Conservation (phyloP, 2,329 filamentous ascomycete genomes). For the Neonectria magnoliae region DNA sequence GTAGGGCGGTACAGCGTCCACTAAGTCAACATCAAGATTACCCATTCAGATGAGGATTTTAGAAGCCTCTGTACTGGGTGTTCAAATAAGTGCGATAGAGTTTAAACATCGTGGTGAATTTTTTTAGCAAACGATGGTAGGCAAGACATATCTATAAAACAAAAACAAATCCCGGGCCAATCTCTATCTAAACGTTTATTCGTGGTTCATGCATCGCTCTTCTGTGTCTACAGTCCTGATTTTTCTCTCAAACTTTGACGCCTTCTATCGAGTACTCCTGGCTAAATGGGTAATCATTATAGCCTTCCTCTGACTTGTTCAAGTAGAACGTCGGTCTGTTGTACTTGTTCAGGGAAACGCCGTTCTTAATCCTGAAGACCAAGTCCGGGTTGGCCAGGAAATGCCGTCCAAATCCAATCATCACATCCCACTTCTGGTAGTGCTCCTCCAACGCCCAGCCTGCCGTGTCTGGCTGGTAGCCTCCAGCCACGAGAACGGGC, state of each 20-base stretch:
- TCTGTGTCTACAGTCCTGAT: too few species aligned
- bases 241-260: background rate
- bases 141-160: too few species aligned
- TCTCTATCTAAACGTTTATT: too few species aligned
- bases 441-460: conserved; percentile 34
- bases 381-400: conserved; percentile 45
- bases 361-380: conserved; percentile 40
- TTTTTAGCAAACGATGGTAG: too few species aligned
- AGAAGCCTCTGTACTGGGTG: too few species aligned
- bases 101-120: too few species aligned
- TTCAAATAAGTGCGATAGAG: too few species aligned
- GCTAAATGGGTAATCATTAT: conserved; percentile 37
- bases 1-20: too few species aligned
- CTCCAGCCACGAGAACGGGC: conserved; percentile 43
- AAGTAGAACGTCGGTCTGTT: conserved; percentile 41
- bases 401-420: conserved; percentile 43
- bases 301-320: conserved; percentile 28
- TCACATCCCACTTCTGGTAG: conserved; percentile 43
- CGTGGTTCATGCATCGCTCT: too few species aligned
- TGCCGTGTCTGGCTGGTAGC: conserved; percentile 35
- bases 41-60: too few species aligned
- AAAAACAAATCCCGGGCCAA: too few species aligned
- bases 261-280: background rate
- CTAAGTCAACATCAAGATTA: too few species aligned
- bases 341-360: conserved; percentile 37